Conservation (phyloP, 192 early-diverging fungal genomes). For the Chytriomyces sp. region DNA sequence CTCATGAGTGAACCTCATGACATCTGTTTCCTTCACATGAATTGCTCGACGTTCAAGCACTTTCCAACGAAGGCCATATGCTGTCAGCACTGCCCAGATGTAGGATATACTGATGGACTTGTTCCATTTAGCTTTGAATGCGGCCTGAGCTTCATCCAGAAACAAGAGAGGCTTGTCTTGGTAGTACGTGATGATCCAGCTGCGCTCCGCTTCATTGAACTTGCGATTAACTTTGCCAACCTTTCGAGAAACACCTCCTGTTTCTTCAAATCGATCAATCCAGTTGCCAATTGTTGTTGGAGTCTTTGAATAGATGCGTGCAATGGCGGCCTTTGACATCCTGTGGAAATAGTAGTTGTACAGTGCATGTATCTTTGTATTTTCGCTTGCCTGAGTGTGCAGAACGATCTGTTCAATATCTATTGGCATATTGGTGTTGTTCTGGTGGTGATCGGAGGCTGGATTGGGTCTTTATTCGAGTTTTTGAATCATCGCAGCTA, state of each 20-base stretch:
- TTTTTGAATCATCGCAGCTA: too few species aligned
- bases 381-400: slow-evolving; percentile 1
- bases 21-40: slow-evolving; percentile 13
- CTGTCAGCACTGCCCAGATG: not conserved
- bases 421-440: not conserved
- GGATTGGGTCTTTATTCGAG: too few species aligned
- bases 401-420: not conserved
- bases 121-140: not conserved
- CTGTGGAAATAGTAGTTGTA: slow-evolving; percentile 9
- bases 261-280: not conserved
- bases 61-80: slow-evolving; percentile 3
- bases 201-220: not conserved
- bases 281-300: not conserved
- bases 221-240: not conserved
- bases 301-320: not conserved
- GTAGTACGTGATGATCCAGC: not conserved
- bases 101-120: not conserved
- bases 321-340: not conserved
- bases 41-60: not conserved
- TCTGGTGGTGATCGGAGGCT: too few species aligned
- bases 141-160: not conserved
- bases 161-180: not conserved
- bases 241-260: not conserved
- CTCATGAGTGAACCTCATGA: slow-evolving; percentile 5
- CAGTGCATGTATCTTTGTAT: slow-evolving; percentile 12